Percentiles rank a stretch among this genome's conserved stretches.
Evolutionary conservation across 192 early-diverging fungal species (phyloP).

Genomic region (Physocladia obscura): DNA sequence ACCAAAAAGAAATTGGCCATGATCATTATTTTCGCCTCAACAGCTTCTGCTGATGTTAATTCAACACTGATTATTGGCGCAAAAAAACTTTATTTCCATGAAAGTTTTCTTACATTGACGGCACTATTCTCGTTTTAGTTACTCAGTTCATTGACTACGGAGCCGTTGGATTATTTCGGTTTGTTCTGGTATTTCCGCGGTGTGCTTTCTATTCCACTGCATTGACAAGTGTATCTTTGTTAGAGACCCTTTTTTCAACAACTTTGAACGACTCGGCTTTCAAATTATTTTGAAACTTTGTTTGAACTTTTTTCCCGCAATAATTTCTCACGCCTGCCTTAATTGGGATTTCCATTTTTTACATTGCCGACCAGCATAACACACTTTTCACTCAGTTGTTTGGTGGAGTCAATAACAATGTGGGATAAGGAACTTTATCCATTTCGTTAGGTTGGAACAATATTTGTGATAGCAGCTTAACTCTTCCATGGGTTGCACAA

Average conservation of each 20-base stretch:
- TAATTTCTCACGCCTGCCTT: slow-evolving; percentile 34
- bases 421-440: slow-evolving; percentile 10
- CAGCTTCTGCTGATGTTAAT: not conserved
- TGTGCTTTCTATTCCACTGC: slow-evolving; percentile 79
- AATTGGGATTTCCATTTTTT: slow-evolving; percentile 11
- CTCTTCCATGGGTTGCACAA: slow-evolving; percentile 37
- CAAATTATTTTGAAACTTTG: slow-evolving; percentile 52
- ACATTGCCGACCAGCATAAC: not conserved
- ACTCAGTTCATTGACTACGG: slow-evolving; percentile 55
- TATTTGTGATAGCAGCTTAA: slow-evolving; percentile 59
- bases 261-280: slow-evolving; percentile 46
- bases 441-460: slow-evolving; percentile 30
- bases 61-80: slow-evolving; percentile 19
- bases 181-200: slow-evolving; percentile 78
- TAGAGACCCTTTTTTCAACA: slow-evolving; percentile 68
- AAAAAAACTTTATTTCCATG: slow-evolving; percentile 26
- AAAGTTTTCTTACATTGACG: slow-evolving; percentile 43
- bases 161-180: slow-evolving; percentile 65
- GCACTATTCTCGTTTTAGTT: slow-evolving; percentile 43
- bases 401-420: slow-evolving; percentile 26
- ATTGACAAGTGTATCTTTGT: slow-evolving; percentile 71
- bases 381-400: slow-evolving; percentile 7
- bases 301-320: slow-evolving; percentile 59
- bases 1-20: slow-evolving; percentile 80
- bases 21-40: slow-evolving; percentile 52